These are phyloP conservation scores for Erigeron canadensis DNA, from an alignment of 129 eudicot species.

Conservation along the genomic window DNA sequence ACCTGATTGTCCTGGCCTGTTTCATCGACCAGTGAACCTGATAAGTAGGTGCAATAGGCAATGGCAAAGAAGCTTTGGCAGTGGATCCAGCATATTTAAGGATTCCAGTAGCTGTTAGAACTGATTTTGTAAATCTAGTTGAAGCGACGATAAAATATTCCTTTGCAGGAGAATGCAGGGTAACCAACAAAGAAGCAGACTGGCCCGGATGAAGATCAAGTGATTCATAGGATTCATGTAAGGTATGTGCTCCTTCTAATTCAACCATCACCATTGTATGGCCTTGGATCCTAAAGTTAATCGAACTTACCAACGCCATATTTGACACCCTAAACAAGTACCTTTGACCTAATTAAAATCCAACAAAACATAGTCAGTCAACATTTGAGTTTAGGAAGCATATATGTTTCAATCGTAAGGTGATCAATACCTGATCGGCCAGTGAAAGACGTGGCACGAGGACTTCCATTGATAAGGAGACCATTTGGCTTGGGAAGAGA, in stretches of 20 bases:
- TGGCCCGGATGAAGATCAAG: conserved; percentile 89
- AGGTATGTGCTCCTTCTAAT: conserved; percentile 75
- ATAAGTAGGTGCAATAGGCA: conserved; percentile 74
- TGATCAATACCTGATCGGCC: conserved; percentile 46
- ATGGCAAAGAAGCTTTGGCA: conserved; percentile 43
- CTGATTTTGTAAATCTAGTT: conserved; percentile 57
- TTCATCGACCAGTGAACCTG: conserved; percentile 89
- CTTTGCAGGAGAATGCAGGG: conserved; percentile 39
- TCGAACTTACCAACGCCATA: conserved; percentile 62
- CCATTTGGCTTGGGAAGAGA: conserved; percentile 59
- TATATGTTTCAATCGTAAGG: not conserved
- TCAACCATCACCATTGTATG: conserved; percentile 68
- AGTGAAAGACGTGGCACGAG: conserved; percentile 37
- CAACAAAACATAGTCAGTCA: not conserved
- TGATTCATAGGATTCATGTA: conserved; percentile 71
- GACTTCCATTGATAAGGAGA: conserved; percentile 69
- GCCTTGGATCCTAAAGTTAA: conserved; percentile 79
- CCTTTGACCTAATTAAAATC: conserved; percentile 57
- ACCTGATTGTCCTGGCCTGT: conserved; percentile 91
- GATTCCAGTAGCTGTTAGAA: conserved; percentile 56
- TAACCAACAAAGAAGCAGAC: conserved; percentile 69
- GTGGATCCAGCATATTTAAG: conserved; percentile 61
- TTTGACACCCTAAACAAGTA: conserved; percentile 88
- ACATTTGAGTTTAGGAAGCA: not conserved
- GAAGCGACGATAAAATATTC: conserved; percentile 77